A percentile compares a stretch with the other conserved stretches of the same genome.
phyloP scores from a whole-genome alignment of 1,284 basidiomycete genomes.

The Trichosporon coremiiforme region DNA sequence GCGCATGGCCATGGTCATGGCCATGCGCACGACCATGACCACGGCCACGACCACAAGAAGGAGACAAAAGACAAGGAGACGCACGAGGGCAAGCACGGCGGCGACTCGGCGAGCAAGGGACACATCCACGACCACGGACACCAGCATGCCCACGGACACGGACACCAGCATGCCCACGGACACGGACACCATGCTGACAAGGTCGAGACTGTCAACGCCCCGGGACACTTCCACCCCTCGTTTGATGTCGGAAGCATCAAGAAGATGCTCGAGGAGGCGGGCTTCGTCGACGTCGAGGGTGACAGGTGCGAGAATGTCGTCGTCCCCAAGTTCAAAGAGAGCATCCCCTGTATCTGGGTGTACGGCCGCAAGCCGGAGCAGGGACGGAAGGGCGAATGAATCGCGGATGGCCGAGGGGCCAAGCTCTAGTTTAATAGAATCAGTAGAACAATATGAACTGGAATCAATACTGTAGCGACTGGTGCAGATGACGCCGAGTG shows the following conservation, averaged over 20 bases:
- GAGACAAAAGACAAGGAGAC: background rate
- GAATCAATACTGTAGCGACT: too few species aligned
- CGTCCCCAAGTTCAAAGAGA: slow-evolving; percentile 17
- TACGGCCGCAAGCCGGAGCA: slow-evolving; percentile 16
- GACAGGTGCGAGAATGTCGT: background rate
- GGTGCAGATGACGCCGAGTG: too few species aligned
- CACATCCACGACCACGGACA: slow-evolving; percentile 32
- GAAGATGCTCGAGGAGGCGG: slow-evolving; percentile 33
- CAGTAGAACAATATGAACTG: background rate
- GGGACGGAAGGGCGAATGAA: background rate
- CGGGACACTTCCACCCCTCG: slow-evolving; percentile 35
- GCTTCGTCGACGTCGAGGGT: slow-evolving; percentile 29
- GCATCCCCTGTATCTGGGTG: slow-evolving; percentile 21
- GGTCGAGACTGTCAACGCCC: slow-evolving; percentile 34
- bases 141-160: background rate
- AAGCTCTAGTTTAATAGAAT: too few species aligned
- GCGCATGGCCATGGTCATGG: background rate
- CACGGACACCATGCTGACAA: slow-evolving; percentile 30
- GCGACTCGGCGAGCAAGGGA: slow-evolving; percentile 12
- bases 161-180: too few species aligned
- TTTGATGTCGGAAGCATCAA: slow-evolving; percentile 29
- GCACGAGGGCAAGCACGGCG: slow-evolving; percentile 5
- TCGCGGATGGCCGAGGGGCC: too few species aligned
- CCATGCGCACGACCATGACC: background rate
- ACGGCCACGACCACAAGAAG: background rate